phyloP scores from a whole-genome alignment of 305 asterid species.

The Caryopteris hybrid region DNA sequence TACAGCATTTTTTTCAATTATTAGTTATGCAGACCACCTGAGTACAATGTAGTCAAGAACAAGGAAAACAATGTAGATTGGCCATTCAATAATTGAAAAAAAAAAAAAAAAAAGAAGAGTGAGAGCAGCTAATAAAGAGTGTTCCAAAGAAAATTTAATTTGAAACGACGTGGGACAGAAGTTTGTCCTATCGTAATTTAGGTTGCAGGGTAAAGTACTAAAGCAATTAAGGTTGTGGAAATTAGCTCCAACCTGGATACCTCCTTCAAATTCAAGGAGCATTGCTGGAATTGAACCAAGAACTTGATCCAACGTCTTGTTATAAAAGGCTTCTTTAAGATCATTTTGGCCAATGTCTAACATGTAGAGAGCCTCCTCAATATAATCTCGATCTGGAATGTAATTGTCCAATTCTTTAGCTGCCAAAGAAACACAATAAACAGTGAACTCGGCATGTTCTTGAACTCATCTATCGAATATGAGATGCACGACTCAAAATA shows the following conservation, averaged over 20 bases:
- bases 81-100: no score
- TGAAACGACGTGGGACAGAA: no score
- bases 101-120: no score
- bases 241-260: slow-evolving; percentile 41
- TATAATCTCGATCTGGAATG: slow-evolving; percentile 49
- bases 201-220: background rate
- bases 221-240: background rate
- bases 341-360: slow-evolving; percentile 88
- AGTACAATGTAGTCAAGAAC: no score
- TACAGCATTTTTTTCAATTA: no score
- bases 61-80: no score
- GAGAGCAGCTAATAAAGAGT: no score
- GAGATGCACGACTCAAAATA: no score
- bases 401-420: slow-evolving; percentile 51
- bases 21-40: no score
- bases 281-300: slow-evolving; percentile 66
- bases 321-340: slow-evolving; percentile 64
- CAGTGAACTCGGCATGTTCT: background rate
- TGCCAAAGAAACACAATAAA: slow-evolving; percentile 18
- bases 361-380: slow-evolving; percentile 61
- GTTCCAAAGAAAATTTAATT: no score
- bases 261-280: slow-evolving; percentile 55
- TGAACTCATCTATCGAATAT: no score
- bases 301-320: slow-evolving; percentile 67
- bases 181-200: no score